Conservation (phyloP, 1,284 basidiomycete species). For the Taiwanofungus camphoratus region DNA sequence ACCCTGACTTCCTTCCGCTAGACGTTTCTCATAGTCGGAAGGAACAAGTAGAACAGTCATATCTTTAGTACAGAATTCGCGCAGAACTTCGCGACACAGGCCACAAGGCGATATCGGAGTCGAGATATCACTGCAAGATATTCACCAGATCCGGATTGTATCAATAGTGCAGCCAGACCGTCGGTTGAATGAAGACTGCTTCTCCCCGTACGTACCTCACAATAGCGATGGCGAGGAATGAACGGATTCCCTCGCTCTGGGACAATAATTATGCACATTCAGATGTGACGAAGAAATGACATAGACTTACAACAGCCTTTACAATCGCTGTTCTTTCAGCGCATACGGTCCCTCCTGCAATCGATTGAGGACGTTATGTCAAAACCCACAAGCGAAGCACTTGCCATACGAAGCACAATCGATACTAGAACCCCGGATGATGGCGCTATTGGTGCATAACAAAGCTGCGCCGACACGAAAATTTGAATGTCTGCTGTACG, state of each 20-base stretch:
- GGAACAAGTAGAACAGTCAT: constrained; percentile 80
- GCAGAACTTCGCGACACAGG: constrained; percentile 86
- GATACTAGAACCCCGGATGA: constrained; percentile 82
- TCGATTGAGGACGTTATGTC: background rate
- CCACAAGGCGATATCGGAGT: constrained; percentile 79
- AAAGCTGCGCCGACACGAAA: constrained; percentile 88
- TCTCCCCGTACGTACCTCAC: constrained; percentile 43
- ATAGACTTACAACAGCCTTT: constrained; percentile 71
- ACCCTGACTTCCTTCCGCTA: constrained; percentile 35
- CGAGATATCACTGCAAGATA: constrained; percentile 52
- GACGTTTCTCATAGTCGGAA: constrained; percentile 47
- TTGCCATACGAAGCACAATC: constrained; percentile 89
- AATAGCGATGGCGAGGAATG: constrained; percentile 71
- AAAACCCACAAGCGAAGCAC: constrained; percentile 7
- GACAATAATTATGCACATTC: background rate
- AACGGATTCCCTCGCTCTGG: constrained; percentile 70
- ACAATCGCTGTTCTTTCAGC: constrained; percentile 87
- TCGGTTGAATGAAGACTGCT: background rate
- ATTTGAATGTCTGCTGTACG: constrained; percentile 77
- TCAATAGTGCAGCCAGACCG: background rate
- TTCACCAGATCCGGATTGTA: background rate
- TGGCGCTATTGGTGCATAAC: constrained; percentile 58
- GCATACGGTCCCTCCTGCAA: constrained; percentile 66
- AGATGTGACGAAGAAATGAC: background rate
- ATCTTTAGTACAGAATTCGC: constrained; percentile 77